These are phyloP conservation scores for Aspergillus heteromorphus DNA, from an alignment of 495 filamentous ascomycete species.

Conservation along the genomic window DNA sequence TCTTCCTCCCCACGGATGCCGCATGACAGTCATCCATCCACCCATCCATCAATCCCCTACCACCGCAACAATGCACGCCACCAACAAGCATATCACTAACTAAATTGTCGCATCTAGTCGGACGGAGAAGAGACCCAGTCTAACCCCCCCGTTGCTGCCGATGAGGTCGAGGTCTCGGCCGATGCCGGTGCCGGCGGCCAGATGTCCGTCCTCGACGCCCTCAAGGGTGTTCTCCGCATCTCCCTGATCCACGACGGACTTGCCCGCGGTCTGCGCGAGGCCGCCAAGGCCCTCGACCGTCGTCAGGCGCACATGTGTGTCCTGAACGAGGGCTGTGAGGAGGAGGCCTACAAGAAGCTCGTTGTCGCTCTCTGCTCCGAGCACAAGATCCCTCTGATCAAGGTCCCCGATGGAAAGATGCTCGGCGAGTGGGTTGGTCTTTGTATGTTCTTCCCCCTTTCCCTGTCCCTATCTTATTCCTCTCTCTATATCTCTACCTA, in stretches of 20 bases:
- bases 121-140: slow-evolving; percentile 84
- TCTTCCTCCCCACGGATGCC: background rate
- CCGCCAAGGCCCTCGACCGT: slow-evolving; percentile 93
- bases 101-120: slow-evolving; percentile 44
- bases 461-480: background rate
- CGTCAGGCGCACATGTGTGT: slow-evolving; percentile 99
- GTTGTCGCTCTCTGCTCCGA: slow-evolving; percentile 96
- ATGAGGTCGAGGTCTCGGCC: slow-evolving; percentile 88
- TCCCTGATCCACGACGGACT: slow-evolving; percentile 99
- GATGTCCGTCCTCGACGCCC: slow-evolving; percentile 96
- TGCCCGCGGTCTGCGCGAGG: slow-evolving; percentile 94
- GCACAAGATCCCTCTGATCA: slow-evolving; percentile 99
- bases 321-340: slow-evolving; percentile 96
- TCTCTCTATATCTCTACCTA: too few relatives aligned
- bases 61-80: background rate
- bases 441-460: slow-evolving; percentile 66
- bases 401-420: slow-evolving; percentile 99
- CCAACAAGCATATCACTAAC: slow-evolving; percentile 14
- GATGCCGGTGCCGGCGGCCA: slow-evolving; percentile 78
- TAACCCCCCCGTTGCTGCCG: slow-evolving; percentile 61
- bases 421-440: slow-evolving; percentile 99
- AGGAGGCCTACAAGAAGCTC: slow-evolving; percentile 99
- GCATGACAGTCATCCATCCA: background rate
- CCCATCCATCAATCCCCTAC: slow-evolving; percentile 1
- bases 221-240: slow-evolving; percentile 95